Evolutionary conservation across 495 filamentous ascomycete species (phyloP).

Genomic region (Aspergillus baeticus): DNA sequence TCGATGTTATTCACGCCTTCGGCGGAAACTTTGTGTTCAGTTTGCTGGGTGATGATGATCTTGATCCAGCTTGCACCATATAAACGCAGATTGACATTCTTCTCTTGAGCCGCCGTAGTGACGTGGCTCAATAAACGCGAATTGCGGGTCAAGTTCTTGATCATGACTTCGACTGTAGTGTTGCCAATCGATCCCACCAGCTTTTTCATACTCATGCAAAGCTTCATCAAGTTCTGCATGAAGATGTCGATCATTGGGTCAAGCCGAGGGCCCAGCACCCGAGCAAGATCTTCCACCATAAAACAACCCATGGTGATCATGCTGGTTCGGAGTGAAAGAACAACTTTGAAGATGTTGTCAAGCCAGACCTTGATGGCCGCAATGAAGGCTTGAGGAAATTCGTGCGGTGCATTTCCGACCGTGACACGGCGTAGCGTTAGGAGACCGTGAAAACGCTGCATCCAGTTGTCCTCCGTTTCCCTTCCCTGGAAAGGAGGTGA

Average conservation of each 20-base stretch:
- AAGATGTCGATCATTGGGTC: conserved; percentile 90
- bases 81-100: conserved; percentile 80
- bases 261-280: conserved; percentile 68
- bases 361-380: conserved; percentile 68
- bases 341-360: conserved; percentile 87
- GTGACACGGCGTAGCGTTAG: conserved; percentile 73
- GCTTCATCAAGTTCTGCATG: conserved; percentile 84
- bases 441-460: conserved; percentile 75
- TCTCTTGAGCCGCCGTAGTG: conserved; percentile 76
- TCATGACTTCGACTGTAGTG: conserved; percentile 68
- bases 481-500: conserved; percentile 77
- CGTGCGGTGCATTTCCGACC: conserved; percentile 78
- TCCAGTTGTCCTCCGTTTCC: conserved; percentile 90
- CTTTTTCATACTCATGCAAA: conserved; percentile 85
- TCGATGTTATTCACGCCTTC: conserved; percentile 82
- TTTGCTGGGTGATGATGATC: conserved; percentile 74
- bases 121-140: conserved; percentile 80
- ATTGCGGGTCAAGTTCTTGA: conserved; percentile 75
- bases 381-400: conserved; percentile 69
- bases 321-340: conserved; percentile 84
- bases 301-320: conserved; percentile 81
- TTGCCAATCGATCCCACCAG: conserved; percentile 81
- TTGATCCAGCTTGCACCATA: conserved; percentile 82
- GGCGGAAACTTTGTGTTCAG: conserved; percentile 73
- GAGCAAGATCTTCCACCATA: conserved; percentile 82